A percentile compares a stretch with the other conserved stretches of the same genome.
Conservation (phyloP, 2,329 filamentous ascomycete species). For the Arthrobotrys sinensis region DNA sequence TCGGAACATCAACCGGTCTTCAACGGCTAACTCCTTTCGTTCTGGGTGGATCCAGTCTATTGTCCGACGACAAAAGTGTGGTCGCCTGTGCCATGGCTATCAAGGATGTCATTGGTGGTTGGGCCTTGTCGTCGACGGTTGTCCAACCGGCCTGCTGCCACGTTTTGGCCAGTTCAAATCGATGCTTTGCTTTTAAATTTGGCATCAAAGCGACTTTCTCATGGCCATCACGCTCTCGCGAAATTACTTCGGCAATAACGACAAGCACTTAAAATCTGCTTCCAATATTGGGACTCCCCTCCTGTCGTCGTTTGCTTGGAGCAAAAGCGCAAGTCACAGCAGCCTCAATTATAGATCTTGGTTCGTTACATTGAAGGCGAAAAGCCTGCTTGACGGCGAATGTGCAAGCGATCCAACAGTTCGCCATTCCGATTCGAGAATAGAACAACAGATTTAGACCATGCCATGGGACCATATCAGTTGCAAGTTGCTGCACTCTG, state of each 20-base stretch:
- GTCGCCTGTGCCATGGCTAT: neutral
- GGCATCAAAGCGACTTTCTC: neutral
- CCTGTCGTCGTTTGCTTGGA: too few species aligned
- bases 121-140: neutral
- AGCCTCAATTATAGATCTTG: neutral
- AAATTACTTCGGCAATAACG: too few species aligned
- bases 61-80: too few species aligned
- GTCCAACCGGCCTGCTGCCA: conserved; percentile 26
- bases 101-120: neutral
- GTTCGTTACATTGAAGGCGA: neutral
- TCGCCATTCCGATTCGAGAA: conserved; percentile 11
- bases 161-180: conserved; percentile 9
- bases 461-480: conserved; percentile 12
- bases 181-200: neutral
- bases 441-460: neutral
- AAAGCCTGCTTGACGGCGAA: neutral
- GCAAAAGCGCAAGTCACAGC: too few species aligned
- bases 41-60: neutral
- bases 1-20: conserved; percentile 21
- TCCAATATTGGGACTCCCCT: too few species aligned
- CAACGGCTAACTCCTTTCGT: neutral
- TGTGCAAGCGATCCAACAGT: neutral
- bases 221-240: too few species aligned
- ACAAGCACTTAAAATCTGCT: too few species aligned
- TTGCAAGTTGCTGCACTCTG: neutral